Percentiles rank a stretch among this genome's conserved stretches.
These are phyloP conservation scores for Cenchrus purpureus DNA, from an alignment of 176 grass and related monocot genomes.

Conservation along the genomic window DNA sequence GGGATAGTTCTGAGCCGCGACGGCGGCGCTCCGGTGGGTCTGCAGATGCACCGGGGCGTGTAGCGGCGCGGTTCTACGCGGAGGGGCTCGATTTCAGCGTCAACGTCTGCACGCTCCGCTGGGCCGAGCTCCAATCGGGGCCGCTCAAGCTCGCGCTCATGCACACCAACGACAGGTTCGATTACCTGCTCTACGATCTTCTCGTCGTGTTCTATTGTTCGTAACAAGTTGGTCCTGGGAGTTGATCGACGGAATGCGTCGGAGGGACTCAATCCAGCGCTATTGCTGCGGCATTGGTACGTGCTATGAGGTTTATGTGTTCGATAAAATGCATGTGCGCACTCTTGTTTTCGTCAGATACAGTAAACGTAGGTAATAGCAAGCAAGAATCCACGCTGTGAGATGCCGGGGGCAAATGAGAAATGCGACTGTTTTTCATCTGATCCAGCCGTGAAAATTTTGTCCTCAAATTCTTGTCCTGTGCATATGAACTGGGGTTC, in stretches of 20 bases:
- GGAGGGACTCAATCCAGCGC: background rate
- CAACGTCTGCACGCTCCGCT: slow-evolving; percentile 79
- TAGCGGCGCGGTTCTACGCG: slow-evolving; percentile 76
- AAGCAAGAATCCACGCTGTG: background rate
- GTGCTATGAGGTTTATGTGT: background rate
- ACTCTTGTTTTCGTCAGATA: background rate
- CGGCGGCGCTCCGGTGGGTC: slow-evolving; percentile 67
- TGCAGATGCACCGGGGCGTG: slow-evolving; percentile 85
- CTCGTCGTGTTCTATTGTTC: background rate
- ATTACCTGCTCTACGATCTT: background rate
- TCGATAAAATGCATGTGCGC: slow-evolving; percentile 26
- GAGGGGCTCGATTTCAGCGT: slow-evolving; percentile 83
- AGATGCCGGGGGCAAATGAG: background rate
- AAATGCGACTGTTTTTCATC: background rate
- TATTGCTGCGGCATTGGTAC: background rate
- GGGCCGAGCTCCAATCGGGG: slow-evolving; percentile 93
- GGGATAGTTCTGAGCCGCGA: background rate
- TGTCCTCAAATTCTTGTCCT: background rate
- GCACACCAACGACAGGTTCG: slow-evolving; percentile 71
- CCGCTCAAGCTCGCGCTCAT: slow-evolving; percentile 91
- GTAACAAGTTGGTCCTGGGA: background rate
- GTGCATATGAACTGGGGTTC: background rate
- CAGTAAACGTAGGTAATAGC: background rate
- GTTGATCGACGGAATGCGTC: background rate
- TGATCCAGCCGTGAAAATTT: background rate